phyloP scores from a whole-genome alignment of 1,284 basidiomycete genomes.

The Acaromyces ingoldii region DNA sequence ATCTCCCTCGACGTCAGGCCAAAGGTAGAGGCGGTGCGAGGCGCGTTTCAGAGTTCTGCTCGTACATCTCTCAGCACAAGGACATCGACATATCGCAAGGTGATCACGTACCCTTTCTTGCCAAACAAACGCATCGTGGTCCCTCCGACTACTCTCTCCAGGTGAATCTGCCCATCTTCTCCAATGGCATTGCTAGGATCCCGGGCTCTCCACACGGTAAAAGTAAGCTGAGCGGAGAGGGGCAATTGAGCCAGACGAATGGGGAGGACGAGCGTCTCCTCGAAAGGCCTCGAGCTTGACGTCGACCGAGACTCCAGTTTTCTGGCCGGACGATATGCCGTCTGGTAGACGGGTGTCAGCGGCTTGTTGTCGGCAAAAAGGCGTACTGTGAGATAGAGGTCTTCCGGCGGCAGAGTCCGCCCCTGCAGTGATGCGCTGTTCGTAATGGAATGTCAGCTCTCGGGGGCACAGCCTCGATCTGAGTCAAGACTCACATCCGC shows the following conservation, averaged over 20 bases:
- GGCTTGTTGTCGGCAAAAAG: conserved; percentile 89
- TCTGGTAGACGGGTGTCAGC: conserved; percentile 80
- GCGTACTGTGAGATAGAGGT: conserved; percentile 86
- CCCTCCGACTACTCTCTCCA: conserved; percentile 70
- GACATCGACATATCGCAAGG: background rate
- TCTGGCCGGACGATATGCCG: conserved; percentile 86
- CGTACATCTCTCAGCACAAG: background rate
- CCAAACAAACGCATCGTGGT: conserved; percentile 84
- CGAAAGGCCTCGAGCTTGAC: conserved; percentile 21
- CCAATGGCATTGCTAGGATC: conserved; percentile 47
- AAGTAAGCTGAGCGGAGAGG: conserved; percentile 76
- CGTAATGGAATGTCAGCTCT: background rate
- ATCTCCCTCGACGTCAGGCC: conserved; percentile 78
- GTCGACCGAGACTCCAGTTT: conserved; percentile 29
- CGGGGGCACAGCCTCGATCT: no score
- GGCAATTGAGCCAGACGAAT: conserved; percentile 75
- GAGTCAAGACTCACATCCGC: background rate
- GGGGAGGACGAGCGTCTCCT: conserved; percentile 5
- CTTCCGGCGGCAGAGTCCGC: conserved; percentile 56
- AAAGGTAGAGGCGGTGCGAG: conserved; percentile 76
- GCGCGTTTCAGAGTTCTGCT: conserved; percentile 68
- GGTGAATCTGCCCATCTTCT: conserved; percentile 59
- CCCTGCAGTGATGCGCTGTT: conserved; percentile 33
- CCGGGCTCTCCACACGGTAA: conserved; percentile 78
- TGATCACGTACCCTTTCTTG: conserved; percentile 68